Evolutionary conservation across 208 protist genomes (phyloP), one percentile per base, ranked within the genome.

Genomic region (Borovskyia barvae): DNA sequence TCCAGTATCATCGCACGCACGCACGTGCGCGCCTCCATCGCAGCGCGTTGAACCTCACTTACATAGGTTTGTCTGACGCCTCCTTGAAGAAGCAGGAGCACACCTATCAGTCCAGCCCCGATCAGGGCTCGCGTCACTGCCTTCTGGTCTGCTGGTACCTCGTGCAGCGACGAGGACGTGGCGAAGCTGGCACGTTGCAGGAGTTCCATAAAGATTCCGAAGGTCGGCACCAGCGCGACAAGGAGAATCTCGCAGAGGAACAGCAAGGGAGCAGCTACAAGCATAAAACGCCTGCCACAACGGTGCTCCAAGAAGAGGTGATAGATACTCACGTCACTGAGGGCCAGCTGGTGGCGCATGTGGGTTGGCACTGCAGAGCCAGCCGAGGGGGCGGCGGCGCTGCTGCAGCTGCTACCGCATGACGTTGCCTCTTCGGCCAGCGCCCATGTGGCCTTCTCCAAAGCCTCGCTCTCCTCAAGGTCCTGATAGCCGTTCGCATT

Each of bases 301-400:
- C 62, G 62, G 69, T 82, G 77, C 50, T 89, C 72, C 9, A 89
- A 50, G 54, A 89, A 89, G 43, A 84, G 52, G 46, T 74, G 46
- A 54, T 80, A 90, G 43, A 85, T 51, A 25, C 75, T 70, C 7
- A 89, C 71, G 29, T 79, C 73, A 30, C 63, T 48, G 22, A 76
- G 59, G 19, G 54, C 61, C 22, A 77, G 67, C 35, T 82, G 66
- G 17, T 62, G 72, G 14, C 74, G 70, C 54, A 76, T 69, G 55
- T 80, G 64, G 25, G 62, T 65, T 15, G 72, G 74, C 42, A 85
- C 45, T 6, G 69, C 45, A 12, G 66, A 82, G 36, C 66, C 66
- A 19, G 48, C 68, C 3, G 71, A 74, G 30, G 70, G 67, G 3
- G 64, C 66, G 11, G 61, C 53, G 32, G 54, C 63, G 57, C 52